phyloP scores from a whole-genome alignment of 2,329 filamentous ascomycete species.

The Paecilomyces niveus region DNA sequence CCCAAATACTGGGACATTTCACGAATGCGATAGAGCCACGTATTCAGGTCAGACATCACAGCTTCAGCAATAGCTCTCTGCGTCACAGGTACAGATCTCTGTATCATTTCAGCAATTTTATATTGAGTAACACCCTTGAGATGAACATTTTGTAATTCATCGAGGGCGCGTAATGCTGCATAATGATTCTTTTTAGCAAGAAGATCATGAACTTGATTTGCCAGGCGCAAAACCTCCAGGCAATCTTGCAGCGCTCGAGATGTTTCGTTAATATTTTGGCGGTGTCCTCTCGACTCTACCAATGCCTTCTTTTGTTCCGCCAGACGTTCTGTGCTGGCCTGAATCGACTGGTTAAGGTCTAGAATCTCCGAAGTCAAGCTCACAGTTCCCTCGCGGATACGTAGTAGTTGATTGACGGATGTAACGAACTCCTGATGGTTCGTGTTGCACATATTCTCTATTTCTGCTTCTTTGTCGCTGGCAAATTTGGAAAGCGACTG shows the following conservation, averaged over 20 bases:
- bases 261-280: conserved; percentile 93
- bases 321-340: conserved; percentile 86
- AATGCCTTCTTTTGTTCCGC: conserved; percentile 90
- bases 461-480: conserved; percentile 78
- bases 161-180: conserved; percentile 82
- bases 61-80: conserved; percentile 91
- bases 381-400: conserved; percentile 84
- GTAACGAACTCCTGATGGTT: conserved; percentile 95
- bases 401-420: conserved; percentile 89
- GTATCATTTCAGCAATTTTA: conserved; percentile 90
- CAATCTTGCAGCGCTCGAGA: conserved; percentile 84
- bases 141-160: conserved; percentile 94
- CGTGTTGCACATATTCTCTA: conserved; percentile 87
- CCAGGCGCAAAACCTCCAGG: conserved; percentile 80
- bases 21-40: conserved; percentile 89
- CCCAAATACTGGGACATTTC: conserved; percentile 95
- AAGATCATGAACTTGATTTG: conserved; percentile 90
- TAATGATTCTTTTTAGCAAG: conserved; percentile 93
- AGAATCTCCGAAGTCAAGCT: conserved; percentile 84
- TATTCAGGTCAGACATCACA: conserved; percentile 94
- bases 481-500: conserved; percentile 76
- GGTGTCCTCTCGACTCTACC: conserved; percentile 83
- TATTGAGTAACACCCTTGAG: conserved; percentile 91
- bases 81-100: conserved; percentile 87
- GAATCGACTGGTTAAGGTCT: conserved; percentile 87